Base-by-base conservation (phyloP, 2,329 filamentous ascomycete species). In the Rutstroemia sp. region DNA sequence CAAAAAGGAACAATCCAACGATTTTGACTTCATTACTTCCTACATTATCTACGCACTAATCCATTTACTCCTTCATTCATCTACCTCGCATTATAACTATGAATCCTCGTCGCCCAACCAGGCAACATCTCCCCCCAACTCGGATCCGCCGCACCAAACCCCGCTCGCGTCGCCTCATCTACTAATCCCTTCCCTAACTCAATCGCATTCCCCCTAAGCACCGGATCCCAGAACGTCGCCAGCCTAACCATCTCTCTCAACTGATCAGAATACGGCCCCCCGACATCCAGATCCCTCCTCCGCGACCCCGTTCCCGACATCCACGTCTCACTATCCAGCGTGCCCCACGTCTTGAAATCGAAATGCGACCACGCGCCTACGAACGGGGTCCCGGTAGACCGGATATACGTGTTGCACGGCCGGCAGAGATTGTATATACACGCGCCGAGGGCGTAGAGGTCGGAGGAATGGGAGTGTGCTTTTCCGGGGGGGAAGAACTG, bases 371-470 rank as follows among this genome's bases (percentile, higher is more conserved):
- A 50, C 30, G 53, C 46, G 23, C 53, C 53, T 3, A 19, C 16
- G 37, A 48, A 55, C 1, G 2, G 1, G 12, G 18, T 25, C 1
- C 16, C 27, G 25, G 34, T 19, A 3, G 16, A 8, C 2, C 4
- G 8, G 4, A 21, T 16, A 10, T 30, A 10, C 27, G 27, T 30
- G 12, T 55, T 37, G 5, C 19, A 50, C 12, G 53, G 53, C 16
- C 6, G 47, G 38, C 53, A 55, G 14, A 60, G 56, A 42, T 58
- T 61, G 48, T 59, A 65, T n/a, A 67, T 62, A 10, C 44, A 58
- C 9, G 53, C 58, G 2, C 59, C 64, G 2, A 66, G 37, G 9
- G 66, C 59, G 60, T 64, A 67, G n/a, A 66, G 44, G 50, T 67
- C 65, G 3, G 62, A 61, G 56, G 58, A 56, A 4, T 38, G 21